Conservation (phyloP, 2,329 filamentous ascomycete genomes). For the Bipolaris zeicola region DNA sequence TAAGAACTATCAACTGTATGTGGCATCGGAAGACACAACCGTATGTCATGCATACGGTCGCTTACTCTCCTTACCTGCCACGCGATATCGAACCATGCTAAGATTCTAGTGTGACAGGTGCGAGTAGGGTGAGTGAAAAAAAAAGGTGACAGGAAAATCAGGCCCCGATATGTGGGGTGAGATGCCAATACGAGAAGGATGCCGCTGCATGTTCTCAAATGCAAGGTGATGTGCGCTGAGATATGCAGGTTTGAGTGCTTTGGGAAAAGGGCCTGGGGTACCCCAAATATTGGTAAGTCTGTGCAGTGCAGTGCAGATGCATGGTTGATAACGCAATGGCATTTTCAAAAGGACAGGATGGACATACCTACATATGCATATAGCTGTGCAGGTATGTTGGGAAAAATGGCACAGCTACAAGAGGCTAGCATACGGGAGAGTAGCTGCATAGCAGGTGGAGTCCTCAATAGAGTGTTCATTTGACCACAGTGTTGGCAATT, state of each 20-base stretch:
- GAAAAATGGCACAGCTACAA: background rate
- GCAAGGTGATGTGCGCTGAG: background rate
- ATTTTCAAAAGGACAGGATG: background rate
- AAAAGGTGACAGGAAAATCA: background rate
- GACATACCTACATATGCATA: background rate
- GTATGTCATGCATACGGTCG: background rate
- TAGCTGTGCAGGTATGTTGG: too few species aligned
- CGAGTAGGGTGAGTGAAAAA: background rate
- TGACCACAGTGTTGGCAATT: background rate
- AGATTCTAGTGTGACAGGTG: background rate
- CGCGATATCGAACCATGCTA: background rate
- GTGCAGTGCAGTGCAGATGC: background rate
- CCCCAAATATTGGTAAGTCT: background rate
- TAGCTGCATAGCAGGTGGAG: background rate
- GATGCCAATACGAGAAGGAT: background rate
- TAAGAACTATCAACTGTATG: background rate
- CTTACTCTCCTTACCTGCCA: background rate
- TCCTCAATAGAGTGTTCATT: background rate
- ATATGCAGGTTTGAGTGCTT: conserved; percentile 1
- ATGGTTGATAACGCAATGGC: background rate
- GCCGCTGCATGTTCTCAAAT: conserved; percentile 6
- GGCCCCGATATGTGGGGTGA: background rate
- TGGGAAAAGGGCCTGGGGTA: background rate
- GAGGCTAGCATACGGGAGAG: background rate
- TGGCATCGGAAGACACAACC: background rate